These are phyloP conservation scores for Epichloe gansuensis DNA, from an alignment of 2,329 filamentous ascomycete genomes.

Conservation along the genomic window DNA sequence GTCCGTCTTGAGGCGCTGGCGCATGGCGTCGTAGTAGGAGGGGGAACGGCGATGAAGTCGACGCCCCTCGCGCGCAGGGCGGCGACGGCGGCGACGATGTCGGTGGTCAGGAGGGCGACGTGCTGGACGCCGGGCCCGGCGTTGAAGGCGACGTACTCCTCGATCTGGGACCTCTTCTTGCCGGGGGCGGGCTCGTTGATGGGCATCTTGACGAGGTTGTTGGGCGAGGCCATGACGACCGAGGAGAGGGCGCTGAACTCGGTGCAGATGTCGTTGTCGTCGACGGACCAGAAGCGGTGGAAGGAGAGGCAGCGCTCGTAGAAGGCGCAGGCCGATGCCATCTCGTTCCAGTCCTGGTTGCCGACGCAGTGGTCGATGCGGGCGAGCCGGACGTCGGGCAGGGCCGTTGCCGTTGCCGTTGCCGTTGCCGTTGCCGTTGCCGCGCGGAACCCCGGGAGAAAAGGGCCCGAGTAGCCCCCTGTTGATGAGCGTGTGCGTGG, in stretches of 20 bases:
- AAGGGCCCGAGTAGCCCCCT: conserved; percentile 60
- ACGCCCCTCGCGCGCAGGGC: conserved; percentile 77
- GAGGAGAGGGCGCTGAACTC: conserved; percentile 82
- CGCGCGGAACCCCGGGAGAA: conserved; percentile 71
- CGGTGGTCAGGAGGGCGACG: conserved; percentile 70
- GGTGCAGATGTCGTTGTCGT: conserved; percentile 85
- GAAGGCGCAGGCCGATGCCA: conserved; percentile 54
- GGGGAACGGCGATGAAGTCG: conserved; percentile 84
- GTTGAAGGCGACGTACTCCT: conserved; percentile 88
- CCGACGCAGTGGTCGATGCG: conserved; percentile 94
- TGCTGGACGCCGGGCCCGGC: conserved; percentile 84
- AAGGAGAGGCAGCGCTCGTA: conserved; percentile 86
- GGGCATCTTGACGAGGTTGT: conserved; percentile 90
- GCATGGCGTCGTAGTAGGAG: conserved; percentile 78
- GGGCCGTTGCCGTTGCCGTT: conserved; percentile 24
- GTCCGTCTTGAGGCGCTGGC: conserved; percentile 55
- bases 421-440: conserved; percentile 18
- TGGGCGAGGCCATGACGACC: conserved; percentile 80
- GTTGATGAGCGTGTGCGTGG: conserved; percentile 82
- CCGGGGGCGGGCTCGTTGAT: conserved; percentile 92
- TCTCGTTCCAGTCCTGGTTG: conserved; percentile 91
- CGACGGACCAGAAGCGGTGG: conserved; percentile 95
- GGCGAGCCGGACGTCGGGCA: conserved; percentile 55
- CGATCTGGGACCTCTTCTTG: conserved; percentile 87
- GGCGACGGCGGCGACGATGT: conserved; percentile 68